Conservation (phyloP, 1,284 basidiomycete species). For the Waitea zeae region DNA sequence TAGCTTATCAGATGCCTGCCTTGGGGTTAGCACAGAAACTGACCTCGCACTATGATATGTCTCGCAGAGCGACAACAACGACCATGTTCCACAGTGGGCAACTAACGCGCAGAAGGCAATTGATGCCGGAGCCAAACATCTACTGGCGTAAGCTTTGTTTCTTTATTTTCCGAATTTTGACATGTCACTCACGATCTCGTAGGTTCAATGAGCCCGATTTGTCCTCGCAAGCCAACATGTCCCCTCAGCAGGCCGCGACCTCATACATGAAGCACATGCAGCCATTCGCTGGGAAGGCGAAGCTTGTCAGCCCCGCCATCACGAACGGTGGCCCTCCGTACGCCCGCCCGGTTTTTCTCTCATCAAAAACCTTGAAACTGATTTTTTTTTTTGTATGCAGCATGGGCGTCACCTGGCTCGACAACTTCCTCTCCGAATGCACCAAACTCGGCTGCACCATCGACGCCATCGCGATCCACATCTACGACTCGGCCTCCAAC, state of each 20-base stretch:
- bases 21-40: too few relatives aligned
- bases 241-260: constrained; percentile 12
- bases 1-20: neutral
- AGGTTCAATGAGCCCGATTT: constrained; percentile 18
- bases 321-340: constrained; percentile 16
- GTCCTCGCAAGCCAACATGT: constrained; percentile 13
- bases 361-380: too few relatives aligned
- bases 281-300: constrained; percentile 14
- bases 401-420: constrained; percentile 15
- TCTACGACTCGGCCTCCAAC: constrained; percentile 17
- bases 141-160: constrained; percentile 14
- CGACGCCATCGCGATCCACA: constrained; percentile 15
- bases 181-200: too few relatives aligned
- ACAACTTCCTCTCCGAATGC: constrained; percentile 14
- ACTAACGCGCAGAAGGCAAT: constrained; percentile 13
- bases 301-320: constrained; percentile 16
- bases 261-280: constrained; percentile 15
- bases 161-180: too few relatives aligned
- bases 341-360: too few relatives aligned
- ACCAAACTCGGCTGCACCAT: constrained; percentile 13
- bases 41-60: too few relatives aligned
- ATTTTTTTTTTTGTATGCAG: too few relatives aligned
- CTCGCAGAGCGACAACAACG: constrained; percentile 7
- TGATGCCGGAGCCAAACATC: constrained; percentile 10
- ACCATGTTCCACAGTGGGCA: constrained; percentile 10